phyloP scores from a whole-genome alignment of 768 basidiomycete genomes.

The Mrakia blollopis region DNA sequence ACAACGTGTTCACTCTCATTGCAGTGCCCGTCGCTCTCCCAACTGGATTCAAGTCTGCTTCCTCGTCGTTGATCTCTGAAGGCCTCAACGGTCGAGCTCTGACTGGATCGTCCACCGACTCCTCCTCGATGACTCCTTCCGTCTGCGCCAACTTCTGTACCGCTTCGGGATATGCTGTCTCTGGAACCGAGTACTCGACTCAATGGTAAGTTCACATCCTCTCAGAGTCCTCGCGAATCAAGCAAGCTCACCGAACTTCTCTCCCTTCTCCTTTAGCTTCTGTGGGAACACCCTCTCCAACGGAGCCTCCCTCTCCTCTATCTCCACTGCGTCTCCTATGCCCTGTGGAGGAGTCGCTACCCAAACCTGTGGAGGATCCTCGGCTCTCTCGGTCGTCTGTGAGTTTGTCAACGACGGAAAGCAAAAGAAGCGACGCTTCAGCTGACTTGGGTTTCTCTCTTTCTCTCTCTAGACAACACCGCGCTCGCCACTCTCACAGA shows the following conservation, averaged over 20 bases:
- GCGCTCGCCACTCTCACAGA: not conserved
- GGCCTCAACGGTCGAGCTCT: conserved; percentile 35
- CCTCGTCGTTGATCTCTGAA: conserved; percentile 14
- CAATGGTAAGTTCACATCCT: conserved; percentile 5
- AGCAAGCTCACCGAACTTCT: no score
- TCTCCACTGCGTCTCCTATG: conserved; percentile 17
- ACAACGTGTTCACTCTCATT: no score
- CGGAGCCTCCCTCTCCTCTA: conserved; percentile 13
- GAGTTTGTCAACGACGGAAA: conserved; percentile 26
- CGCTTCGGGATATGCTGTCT: conserved; percentile 32
- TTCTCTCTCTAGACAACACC: conserved; percentile 9
- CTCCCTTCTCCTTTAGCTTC: conserved; percentile 34
- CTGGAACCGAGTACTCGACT: conserved; percentile 36
- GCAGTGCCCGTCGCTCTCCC: no score
- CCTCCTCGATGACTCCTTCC: conserved; percentile 36
- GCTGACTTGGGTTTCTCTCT: not conserved
- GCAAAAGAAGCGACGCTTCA: not conserved
- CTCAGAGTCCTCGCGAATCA: no score
- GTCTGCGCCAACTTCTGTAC: conserved; percentile 37
- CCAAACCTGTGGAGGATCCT: conserved; percentile 27
- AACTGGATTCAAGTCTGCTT: no score
- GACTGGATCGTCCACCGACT: conserved; percentile 33
- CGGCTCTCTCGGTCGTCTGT: conserved; percentile 34
- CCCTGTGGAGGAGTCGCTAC: conserved; percentile 18
- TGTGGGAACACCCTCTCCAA: conserved; percentile 53